Evolutionary conservation across 108 stramenopile species (phyloP), one percentile per base, ranked within the genome.

Genomic region (Fistulifera pelliculosa): DNA sequence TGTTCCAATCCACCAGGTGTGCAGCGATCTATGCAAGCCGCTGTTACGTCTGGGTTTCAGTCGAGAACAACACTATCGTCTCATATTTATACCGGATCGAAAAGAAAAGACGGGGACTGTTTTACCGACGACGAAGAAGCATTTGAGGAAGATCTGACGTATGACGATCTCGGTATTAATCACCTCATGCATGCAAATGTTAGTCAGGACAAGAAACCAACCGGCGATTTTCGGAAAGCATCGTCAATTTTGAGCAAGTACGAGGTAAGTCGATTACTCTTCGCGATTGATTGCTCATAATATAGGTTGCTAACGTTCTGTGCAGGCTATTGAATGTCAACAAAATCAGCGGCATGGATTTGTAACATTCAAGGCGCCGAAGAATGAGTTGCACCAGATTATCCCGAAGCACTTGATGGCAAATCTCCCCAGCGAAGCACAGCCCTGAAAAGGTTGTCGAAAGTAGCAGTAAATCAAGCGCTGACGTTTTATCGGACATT

Each of bases 1-100:
- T 93, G 91, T 57, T 17, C 19, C 0, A 58, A 86, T 69, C 85
- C 82, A 0, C 35, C 52, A 31, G 71, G 73, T 48, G 65, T 76
- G 2, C 62, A 81, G 54, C 44, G 44, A 17, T 45, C 19, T 11
- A 21, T 45, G 19, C 19, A 45, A 21, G 44, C 44, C 21, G 44
- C 19, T 5, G 17, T 11, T 21, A 11, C 44, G 3, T 45, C 19
- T 2, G 3, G 7, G 11, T 21, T 21, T 45, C 44, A 21, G 31
- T 35, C 31, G 31, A 35, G 31, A 8, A 35, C 31, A 35, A 8
- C 31, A 6, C 8, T 35, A 35, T 35, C 31, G 31, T 35, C 31
- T 35, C 3, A 35, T 35, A 8, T 35, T 8, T 35, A 35, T 8
- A 35, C 6, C 8, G 31, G 31, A 35, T 8, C 6, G 31, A 35